These are phyloP conservation scores for Carex myosuroides DNA, from an alignment of 176 grass and related monocot genomes.

Conservation along the genomic window DNA sequence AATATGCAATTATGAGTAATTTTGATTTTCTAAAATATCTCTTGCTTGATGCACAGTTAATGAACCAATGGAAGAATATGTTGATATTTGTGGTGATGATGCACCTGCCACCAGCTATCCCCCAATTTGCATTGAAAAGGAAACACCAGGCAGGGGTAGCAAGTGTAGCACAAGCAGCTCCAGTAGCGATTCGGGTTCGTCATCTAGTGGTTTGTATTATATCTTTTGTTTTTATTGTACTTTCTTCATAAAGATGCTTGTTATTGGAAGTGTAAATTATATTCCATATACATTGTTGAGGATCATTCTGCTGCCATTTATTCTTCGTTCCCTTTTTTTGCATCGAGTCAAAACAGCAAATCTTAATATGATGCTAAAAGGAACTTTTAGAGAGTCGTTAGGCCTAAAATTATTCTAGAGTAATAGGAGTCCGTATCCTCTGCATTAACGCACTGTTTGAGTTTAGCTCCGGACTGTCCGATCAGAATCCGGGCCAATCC, in stretches of 20 bases:
- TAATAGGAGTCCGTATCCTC: too few species aligned
- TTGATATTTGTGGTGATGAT: conserved; percentile 88
- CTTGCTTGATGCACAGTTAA: conserved; percentile 11
- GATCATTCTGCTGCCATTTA: background rate
- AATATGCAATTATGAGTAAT: background rate
- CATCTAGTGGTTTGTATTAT: conserved; percentile 72
- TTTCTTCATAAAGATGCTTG: background rate
- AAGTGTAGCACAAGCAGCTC: conserved; percentile 68
- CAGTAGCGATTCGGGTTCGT: conserved; percentile 67
- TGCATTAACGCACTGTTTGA: too few species aligned
- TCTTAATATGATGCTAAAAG: background rate
- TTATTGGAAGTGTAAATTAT: background rate
- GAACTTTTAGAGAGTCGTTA: background rate
- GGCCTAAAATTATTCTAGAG: background rate
- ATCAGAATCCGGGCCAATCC: too few species aligned
- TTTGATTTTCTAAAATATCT: background rate
- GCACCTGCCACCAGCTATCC: conserved; percentile 43
- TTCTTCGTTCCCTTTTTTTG: background rate
- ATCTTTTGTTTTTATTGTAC: conserved; percentile 4
- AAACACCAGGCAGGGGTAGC: conserved; percentile 37
- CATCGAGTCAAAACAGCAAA: background rate
- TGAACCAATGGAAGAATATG: conserved; percentile 78
- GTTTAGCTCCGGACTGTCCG: too few species aligned
- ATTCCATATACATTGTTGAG: background rate
- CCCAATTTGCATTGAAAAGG: conserved; percentile 58